Conservation (phyloP, 371 early-diverging fungal species). For the Mucor piriformis region DNA sequence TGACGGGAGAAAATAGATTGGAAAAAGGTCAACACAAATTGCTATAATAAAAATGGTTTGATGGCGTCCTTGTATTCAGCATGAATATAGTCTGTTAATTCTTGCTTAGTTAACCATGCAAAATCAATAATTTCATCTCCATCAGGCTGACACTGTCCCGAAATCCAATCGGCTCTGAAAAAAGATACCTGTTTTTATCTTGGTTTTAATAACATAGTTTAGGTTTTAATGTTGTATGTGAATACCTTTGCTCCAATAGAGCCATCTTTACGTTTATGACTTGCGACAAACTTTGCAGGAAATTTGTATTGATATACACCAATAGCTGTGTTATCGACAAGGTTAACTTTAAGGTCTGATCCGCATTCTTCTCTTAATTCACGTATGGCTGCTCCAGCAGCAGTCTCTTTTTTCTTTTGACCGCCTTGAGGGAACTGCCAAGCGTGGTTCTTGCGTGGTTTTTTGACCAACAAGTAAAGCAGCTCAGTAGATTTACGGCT, state of each 20-base stretch:
- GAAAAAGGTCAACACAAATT: slow-evolving; percentile 67
- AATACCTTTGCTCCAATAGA: slow-evolving; percentile 39
- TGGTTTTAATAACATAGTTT: background rate
- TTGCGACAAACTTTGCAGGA: slow-evolving; percentile 32
- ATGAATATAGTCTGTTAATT: slow-evolving; percentile 61
- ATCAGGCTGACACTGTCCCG: slow-evolving; percentile 60
- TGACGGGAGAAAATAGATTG: slow-evolving; percentile 66
- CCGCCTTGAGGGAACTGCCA: slow-evolving; percentile 85
- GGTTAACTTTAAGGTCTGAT: slow-evolving; percentile 68
- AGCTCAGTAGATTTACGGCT: slow-evolving; percentile 19
- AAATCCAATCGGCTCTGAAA: slow-evolving; percentile 33
- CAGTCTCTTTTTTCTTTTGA: slow-evolving; percentile 63
- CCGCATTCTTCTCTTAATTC: slow-evolving; percentile 77
- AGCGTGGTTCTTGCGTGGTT: slow-evolving; percentile 55
- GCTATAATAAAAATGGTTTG: slow-evolving; percentile 5
- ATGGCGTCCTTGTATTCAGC: slow-evolving; percentile 25
- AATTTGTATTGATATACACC: slow-evolving; percentile 64
- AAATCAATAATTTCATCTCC: slow-evolving; percentile 68
- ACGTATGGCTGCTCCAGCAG: slow-evolving; percentile 76
- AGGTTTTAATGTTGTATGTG: no score
- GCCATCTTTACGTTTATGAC: slow-evolving; percentile 13
- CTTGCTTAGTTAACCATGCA: slow-evolving; percentile 86
- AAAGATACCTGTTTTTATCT: slow-evolving; percentile 31
- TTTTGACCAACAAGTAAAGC: slow-evolving; percentile 78
- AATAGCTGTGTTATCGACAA: slow-evolving; percentile 70